Conservation (phyloP, 176 grass and related monocot genomes). For the Musa acuminata region DNA sequence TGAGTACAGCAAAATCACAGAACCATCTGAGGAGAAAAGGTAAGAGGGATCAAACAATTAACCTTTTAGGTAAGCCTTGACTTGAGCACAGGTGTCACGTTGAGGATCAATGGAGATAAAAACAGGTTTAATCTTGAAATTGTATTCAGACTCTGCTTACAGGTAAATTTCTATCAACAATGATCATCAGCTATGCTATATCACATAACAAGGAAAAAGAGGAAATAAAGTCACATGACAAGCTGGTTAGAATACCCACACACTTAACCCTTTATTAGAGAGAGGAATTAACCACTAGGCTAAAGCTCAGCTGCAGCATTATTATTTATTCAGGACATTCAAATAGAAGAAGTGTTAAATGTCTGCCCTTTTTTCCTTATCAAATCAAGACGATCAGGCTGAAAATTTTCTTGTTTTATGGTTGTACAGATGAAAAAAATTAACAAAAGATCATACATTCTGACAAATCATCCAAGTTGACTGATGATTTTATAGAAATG, state of each 20-base stretch:
- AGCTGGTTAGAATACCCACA: background rate
- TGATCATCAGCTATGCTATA: constrained; percentile 17
- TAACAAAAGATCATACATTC: background rate
- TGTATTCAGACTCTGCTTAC: constrained; percentile 55
- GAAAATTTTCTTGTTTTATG: background rate
- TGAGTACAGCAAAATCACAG: constrained; percentile 15
- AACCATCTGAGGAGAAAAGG: constrained; percentile 2
- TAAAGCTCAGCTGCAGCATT: background rate
- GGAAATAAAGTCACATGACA: constrained; percentile 10
- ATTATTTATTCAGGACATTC: background rate
- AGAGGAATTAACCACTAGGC: background rate
- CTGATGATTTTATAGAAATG: too few species aligned
- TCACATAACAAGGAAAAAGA: background rate
- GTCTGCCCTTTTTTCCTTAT: too few species aligned
- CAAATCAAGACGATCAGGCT: too few species aligned
- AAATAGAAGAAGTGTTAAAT: too few species aligned
- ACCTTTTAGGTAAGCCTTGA: constrained; percentile 91
- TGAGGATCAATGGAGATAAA: constrained; percentile 92
- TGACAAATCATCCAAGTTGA: background rate
- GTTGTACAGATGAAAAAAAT: background rate
- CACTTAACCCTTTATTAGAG: background rate
- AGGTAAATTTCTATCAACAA: constrained; percentile 18
- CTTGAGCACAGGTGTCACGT: constrained; percentile 60
- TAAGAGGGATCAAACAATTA: constrained; percentile 15
- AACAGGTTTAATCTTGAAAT: constrained; percentile 53